These are phyloP conservation scores for Saccharomycopsis crataegensis DNA, from an alignment of 1,139 yeast species.

Conservation along the genomic window DNA sequence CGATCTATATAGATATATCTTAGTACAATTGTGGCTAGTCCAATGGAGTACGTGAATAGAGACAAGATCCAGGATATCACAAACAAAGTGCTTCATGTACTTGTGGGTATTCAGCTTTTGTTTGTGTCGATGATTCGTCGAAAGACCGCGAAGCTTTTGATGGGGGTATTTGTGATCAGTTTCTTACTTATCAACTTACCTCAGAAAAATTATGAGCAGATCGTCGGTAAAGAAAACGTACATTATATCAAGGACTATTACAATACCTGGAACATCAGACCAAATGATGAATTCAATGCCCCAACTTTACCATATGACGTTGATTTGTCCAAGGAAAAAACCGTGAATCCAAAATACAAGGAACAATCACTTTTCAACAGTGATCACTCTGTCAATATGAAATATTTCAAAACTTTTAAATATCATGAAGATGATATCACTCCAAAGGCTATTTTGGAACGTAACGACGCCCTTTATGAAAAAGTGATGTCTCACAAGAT, in stretches of 20 bases:
- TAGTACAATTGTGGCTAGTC: too few species aligned
- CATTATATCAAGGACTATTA: constrained; percentile 10
- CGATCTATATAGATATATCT: too few species aligned
- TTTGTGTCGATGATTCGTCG: constrained; percentile 8
- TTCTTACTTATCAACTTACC: constrained; percentile 1
- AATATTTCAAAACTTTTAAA: constrained; percentile 17
- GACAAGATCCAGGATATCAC: not conserved
- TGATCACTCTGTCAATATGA: constrained; percentile 13
- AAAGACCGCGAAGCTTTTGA: not conserved
- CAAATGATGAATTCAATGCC: constrained; percentile 7
- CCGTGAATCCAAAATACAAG: constrained; percentile 14
- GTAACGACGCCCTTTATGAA: constrained; percentile 19
- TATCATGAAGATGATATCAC: constrained; percentile 16
- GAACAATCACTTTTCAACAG: constrained; percentile 4
- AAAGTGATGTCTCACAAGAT: constrained; percentile 26
- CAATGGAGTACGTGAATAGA: not conserved
- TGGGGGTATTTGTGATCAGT: not conserved
- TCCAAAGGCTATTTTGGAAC: constrained; percentile 18
- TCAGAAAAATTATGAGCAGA: constrained; percentile 11
- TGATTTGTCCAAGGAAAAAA: constrained; percentile 8
- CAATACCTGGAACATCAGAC: constrained; percentile 5
- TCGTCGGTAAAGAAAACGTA: constrained; percentile 15
- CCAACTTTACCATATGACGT: constrained; percentile 12
- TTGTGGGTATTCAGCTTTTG: not conserved
- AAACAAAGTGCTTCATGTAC: not conserved